Conservation (phyloP, 2,329 filamentous ascomycete species). For the Aspergillus ibericus region DNA sequence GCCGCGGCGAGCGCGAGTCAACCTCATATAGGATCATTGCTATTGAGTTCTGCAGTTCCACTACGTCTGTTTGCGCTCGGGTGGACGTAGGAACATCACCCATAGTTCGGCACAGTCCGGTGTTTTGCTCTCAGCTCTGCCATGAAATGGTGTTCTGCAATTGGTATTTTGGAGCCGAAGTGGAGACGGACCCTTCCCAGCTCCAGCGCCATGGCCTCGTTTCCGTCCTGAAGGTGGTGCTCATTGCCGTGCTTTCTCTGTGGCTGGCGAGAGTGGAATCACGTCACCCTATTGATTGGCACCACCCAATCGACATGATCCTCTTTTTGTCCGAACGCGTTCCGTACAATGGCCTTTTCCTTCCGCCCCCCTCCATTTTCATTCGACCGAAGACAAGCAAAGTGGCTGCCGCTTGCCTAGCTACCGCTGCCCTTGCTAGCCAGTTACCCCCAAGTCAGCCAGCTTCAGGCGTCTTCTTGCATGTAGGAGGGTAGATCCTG, state of each 20-base stretch:
- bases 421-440: neutral
- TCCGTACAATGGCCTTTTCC: neutral
- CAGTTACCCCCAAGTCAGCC: neutral
- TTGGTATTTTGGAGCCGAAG: constrained; percentile 8
- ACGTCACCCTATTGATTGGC: neutral
- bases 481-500: neutral
- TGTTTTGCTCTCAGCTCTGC: constrained; percentile 8
- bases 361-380: too few relatives aligned
- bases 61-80: neutral
- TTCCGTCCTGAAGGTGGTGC: too few relatives aligned
- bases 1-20: neutral
- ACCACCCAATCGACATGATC: neutral
- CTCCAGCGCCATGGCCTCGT: neutral
- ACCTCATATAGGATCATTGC: neutral
- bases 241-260: neutral
- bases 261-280: neutral
- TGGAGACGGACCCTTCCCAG: neutral
- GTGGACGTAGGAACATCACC: constrained; percentile 1
- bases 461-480: neutral
- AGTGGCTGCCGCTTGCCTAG: neutral
- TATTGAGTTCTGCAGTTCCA: neutral
- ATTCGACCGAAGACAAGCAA: neutral
- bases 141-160: neutral
- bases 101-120: constrained; percentile 1
- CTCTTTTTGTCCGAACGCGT: neutral